Evolutionary conservation across 2,329 filamentous ascomycete species (phyloP).

Genomic region (Monosporascus sp.): DNA sequence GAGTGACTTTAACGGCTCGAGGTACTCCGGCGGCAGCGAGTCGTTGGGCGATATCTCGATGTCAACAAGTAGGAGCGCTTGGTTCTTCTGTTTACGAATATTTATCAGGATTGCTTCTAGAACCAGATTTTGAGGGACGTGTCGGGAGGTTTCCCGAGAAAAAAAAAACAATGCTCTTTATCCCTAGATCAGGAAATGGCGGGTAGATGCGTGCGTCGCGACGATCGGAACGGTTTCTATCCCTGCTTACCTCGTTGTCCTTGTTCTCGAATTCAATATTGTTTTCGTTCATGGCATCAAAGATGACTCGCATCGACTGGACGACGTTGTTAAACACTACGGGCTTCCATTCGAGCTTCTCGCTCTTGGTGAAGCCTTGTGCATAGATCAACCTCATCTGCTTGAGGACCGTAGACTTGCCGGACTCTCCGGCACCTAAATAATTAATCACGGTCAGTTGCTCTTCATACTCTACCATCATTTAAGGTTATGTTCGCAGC

Average conservation of each 20-base stretch:
- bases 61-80: constrained; percentile 70
- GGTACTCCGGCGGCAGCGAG: constrained; percentile 69
- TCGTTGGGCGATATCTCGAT: constrained; percentile 81
- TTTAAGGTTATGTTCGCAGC: not conserved
- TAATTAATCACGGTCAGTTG: constrained; percentile 2
- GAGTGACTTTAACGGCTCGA: constrained; percentile 74
- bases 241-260: constrained; percentile 65
- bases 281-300: constrained; percentile 86
- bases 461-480: constrained; percentile 5
- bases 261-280: constrained; percentile 72
- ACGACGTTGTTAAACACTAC: constrained; percentile 95
- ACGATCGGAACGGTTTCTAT: not conserved
- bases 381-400: constrained; percentile 99
- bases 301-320: constrained; percentile 84
- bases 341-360: constrained; percentile 89
- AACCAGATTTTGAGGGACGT: not conserved
- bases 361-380: constrained; percentile 81
- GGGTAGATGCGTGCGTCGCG: constrained; percentile 3
- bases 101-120: constrained; percentile 6
- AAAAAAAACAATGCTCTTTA: too few species aligned
- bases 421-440: constrained; percentile 85
- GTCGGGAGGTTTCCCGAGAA: not conserved
- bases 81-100: constrained; percentile 56
- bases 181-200: not conserved
- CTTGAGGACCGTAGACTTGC: constrained; percentile 95